These are phyloP conservation scores for Trichodelitschia bisporula DNA, from an alignment of 495 filamentous ascomycete species.

Conservation along the genomic window DNA sequence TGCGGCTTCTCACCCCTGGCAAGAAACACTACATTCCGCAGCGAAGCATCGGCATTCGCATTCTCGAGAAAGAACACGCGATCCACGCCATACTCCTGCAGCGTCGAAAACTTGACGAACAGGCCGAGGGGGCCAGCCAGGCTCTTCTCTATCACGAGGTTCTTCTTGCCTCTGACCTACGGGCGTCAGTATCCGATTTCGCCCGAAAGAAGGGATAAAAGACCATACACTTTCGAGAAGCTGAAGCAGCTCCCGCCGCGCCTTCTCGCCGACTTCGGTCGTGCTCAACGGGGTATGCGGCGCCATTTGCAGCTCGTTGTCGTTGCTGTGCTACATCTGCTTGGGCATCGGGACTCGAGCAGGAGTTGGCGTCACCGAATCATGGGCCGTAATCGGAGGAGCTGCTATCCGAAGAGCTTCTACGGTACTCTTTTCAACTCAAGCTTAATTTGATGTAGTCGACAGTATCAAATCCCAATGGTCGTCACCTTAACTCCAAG, in stretches of 20 bases:
- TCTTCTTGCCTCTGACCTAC: constrained; percentile 95
- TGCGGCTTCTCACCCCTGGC: constrained; percentile 66
- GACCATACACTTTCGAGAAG: constrained; percentile 13
- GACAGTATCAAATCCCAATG: too few relatives aligned
- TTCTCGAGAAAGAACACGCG: constrained; percentile 91
- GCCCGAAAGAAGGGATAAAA: neutral
- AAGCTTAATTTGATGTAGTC: too few relatives aligned
- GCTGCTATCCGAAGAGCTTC: too few relatives aligned
- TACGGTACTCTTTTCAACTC: too few relatives aligned
- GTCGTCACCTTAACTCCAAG: too few relatives aligned
- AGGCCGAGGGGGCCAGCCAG: constrained; percentile 74
- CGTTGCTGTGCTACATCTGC: too few relatives aligned
- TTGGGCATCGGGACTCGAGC: too few relatives aligned
- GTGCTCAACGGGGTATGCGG: constrained; percentile 6
- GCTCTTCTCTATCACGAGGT: constrained; percentile 75
- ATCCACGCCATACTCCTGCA: constrained; percentile 88
- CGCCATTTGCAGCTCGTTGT: constrained; percentile 3
- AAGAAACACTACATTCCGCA: constrained; percentile 88
- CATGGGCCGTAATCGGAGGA: too few relatives aligned
- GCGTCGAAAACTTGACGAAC: constrained; percentile 76
- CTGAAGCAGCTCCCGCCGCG: constrained; percentile 11
- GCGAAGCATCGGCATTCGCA: constrained; percentile 72
- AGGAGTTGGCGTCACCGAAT: too few relatives aligned
- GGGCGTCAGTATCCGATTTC: neutral
- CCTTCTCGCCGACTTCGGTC: constrained; percentile 12